A percentile compares a stretch with the other conserved stretches of the same genome.
These are phyloP conservation scores for Leucocoprinus leucothites DNA, from an alignment of 768 basidiomycete species.

Conservation along the genomic window DNA sequence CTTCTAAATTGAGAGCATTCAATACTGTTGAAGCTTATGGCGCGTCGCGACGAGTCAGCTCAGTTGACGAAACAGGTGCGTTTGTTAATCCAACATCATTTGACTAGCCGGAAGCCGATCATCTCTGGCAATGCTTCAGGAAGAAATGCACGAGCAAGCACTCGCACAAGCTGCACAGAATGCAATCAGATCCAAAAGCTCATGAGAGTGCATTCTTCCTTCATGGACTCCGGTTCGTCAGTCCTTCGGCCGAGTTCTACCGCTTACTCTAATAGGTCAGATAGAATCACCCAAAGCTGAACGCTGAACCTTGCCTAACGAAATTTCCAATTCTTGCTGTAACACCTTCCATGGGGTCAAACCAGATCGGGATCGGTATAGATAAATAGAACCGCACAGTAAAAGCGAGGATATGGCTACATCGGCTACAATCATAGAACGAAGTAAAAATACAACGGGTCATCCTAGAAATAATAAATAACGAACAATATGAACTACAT, in stretches of 20 bases:
- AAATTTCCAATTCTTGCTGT: too few species aligned
- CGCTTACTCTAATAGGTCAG: too few species aligned
- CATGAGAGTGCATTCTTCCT: neutral
- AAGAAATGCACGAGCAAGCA: constrained; percentile 2
- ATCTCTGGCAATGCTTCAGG: neutral
- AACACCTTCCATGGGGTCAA: too few species aligned
- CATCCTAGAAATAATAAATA: too few species aligned
- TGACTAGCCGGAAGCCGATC: neutral
- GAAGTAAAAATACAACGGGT: too few species aligned
- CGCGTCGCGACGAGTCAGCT: neutral
- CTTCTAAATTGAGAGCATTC: constrained; percentile 4
- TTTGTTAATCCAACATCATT: neutral
- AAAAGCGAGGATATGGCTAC: too few species aligned
- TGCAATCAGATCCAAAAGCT: constrained; percentile 2
- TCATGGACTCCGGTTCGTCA: neutral
- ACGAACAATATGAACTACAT: too few species aligned
- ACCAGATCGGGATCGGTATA: too few species aligned
- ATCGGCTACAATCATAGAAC: too few species aligned
- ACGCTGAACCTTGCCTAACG: too few species aligned
- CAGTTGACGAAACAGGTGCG: neutral
- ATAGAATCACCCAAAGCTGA: too few species aligned
- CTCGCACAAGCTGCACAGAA: constrained; percentile 6
- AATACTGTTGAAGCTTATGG: neutral
- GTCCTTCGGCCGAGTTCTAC: neutral
- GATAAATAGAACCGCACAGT: too few species aligned